These are phyloP conservation scores for Tolypocladium ovalisporum DNA, from an alignment of 2,329 filamentous ascomycete species.

Conservation along the genomic window DNA sequence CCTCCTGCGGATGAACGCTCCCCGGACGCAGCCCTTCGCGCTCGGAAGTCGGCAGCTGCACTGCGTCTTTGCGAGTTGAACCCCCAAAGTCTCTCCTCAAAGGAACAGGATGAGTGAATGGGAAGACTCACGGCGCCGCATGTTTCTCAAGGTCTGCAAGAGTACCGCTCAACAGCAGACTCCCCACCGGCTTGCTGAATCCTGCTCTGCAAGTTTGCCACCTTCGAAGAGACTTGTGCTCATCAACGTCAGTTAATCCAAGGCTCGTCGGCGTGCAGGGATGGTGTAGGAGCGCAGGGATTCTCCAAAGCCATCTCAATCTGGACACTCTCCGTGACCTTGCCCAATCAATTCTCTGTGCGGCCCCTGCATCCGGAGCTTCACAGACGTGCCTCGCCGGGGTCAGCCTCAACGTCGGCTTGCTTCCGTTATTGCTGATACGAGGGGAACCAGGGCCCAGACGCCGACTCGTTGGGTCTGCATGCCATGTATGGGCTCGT, in stretches of 20 bases:
- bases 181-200: background rate
- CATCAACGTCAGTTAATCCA: background rate
- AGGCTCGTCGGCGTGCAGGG: background rate
- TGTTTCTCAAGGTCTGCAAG: background rate
- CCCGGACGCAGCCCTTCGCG: background rate
- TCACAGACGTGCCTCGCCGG: background rate
- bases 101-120: no score
- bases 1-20: background rate
- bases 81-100: background rate
- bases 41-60: background rate
- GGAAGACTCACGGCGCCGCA: background rate
- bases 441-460: background rate
- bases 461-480: background rate
- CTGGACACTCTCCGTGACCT: background rate
- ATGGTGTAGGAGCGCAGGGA: background rate
- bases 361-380: background rate
- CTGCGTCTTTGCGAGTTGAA: background rate
- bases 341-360: background rate
- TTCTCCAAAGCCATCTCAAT: background rate
- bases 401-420: background rate
- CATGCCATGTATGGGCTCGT: background rate
- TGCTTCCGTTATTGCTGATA: background rate
- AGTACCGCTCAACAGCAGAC: background rate
- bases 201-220: background rate
- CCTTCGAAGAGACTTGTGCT: background rate